phyloP scores from a whole-genome alignment of 2,329 filamentous ascomycete species.

The Rutstroemia sp. region DNA sequence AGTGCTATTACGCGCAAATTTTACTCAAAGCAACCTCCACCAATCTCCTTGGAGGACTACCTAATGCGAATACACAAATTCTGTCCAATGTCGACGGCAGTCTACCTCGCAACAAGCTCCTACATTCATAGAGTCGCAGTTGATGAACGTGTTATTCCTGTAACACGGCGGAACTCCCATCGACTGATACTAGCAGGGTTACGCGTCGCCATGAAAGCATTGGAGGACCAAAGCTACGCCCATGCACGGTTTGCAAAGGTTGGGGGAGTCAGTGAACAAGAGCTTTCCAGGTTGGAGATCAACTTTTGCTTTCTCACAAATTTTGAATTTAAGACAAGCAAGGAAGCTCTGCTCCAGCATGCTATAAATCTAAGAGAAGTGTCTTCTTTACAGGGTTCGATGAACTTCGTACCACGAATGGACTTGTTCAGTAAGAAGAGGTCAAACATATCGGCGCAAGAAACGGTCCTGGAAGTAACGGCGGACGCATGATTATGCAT shows the following conservation, averaged over 20 bases:
- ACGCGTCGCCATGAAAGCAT: constrained; percentile 83
- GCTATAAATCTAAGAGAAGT: constrained; percentile 35
- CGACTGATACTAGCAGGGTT: constrained; percentile 77
- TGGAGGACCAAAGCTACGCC: constrained; percentile 87
- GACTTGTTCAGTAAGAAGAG: constrained; percentile 21
- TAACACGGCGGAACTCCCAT: constrained; percentile 80
- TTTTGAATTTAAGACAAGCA: constrained; percentile 66
- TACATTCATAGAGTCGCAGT: constrained; percentile 83
- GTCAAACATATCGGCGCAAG: constrained; percentile 15
- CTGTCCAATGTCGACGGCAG: constrained; percentile 88
- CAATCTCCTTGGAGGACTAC: constrained; percentile 78
- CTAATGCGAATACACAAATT: constrained; percentile 79
- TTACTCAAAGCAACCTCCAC: constrained; percentile 80
- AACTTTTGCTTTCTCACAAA: constrained; percentile 82
- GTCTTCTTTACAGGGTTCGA: constrained; percentile 26
- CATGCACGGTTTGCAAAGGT: constrained; percentile 80
- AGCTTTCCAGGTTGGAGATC: constrained; percentile 80
- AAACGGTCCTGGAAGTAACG: constrained; percentile 23
- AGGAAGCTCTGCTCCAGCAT: constrained; percentile 45
- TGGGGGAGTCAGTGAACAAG: constrained; percentile 74
- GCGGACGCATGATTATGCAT: constrained; percentile 14
- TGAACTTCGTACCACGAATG: constrained; percentile 27
- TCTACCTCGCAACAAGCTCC: constrained; percentile 81
- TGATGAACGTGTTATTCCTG: constrained; percentile 67
- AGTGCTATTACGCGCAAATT: constrained; percentile 86